Evolutionary conservation across 2,329 filamentous ascomycete genomes (phyloP).

Genomic region (Knoxdaviesia capensis): DNA sequence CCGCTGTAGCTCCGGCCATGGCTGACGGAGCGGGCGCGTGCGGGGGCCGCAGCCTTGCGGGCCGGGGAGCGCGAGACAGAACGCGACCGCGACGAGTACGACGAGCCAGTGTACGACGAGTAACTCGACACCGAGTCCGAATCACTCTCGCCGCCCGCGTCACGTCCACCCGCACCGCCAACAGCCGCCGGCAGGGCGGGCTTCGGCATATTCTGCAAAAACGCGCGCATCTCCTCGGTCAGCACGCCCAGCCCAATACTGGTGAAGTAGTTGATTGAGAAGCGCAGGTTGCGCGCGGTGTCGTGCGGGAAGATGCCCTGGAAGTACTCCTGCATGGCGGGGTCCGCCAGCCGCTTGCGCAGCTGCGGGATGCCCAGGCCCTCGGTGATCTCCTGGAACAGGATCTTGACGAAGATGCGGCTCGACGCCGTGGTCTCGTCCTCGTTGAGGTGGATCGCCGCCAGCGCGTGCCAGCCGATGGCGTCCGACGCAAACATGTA

Average conservation of each 20-base stretch:
- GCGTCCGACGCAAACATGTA: slow-evolving; percentile 77
- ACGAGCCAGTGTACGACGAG: slow-evolving; percentile 49
- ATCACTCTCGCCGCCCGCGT: slow-evolving; percentile 34
- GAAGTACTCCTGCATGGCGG: slow-evolving; percentile 57
- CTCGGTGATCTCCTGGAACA: slow-evolving; percentile 83
- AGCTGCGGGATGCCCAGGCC: slow-evolving; percentile 69
- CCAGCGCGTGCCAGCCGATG: slow-evolving; percentile 80
- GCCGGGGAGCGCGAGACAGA: slow-evolving; percentile 11
- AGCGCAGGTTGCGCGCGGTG: slow-evolving; percentile 74
- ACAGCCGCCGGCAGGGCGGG: slow-evolving; percentile 53
- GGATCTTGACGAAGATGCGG: slow-evolving; percentile 95
- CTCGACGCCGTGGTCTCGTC: slow-evolving; percentile 93
- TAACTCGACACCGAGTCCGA: slow-evolving; percentile 62
- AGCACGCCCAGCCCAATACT: slow-evolving; percentile 90
- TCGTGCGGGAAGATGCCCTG: slow-evolving; percentile 80
- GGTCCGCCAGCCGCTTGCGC: slow-evolving; percentile 56
- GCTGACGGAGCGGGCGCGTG: slow-evolving; percentile 4
- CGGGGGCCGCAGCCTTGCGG: slow-evolving; percentile 2
- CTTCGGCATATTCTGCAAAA: slow-evolving; percentile 75
- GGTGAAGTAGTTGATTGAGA: slow-evolving; percentile 99
- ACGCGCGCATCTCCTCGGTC: slow-evolving; percentile 87
- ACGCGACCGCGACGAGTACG: slow-evolving; percentile 31
- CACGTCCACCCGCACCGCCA: too few relatives aligned
- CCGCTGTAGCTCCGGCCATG: slow-evolving; percentile 10
- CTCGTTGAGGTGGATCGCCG: slow-evolving; percentile 74